These are phyloP conservation scores for Teratosphaeria gauchensis DNA, from an alignment of 2,329 filamentous ascomycete genomes.

Conservation along the genomic window DNA sequence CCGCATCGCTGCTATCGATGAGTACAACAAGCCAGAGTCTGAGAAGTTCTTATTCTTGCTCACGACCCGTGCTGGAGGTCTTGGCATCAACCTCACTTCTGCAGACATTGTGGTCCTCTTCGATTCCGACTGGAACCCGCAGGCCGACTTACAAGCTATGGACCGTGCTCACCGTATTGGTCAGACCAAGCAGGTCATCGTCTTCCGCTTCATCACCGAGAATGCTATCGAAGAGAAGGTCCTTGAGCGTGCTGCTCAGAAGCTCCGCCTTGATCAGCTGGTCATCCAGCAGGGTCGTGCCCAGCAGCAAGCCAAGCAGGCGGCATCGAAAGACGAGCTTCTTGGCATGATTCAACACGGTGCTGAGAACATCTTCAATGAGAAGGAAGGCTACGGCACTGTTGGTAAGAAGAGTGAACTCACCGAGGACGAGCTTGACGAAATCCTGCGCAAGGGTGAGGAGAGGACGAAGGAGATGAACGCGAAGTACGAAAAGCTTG, in stretches of 20 bases:
- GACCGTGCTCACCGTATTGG: constrained; percentile 97
- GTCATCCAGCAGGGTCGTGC: constrained; percentile 96
- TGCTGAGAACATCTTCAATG: constrained; percentile 78
- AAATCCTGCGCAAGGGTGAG: constrained; percentile 77
- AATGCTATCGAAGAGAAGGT: constrained; percentile 99
- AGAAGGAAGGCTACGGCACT: constrained; percentile 56
- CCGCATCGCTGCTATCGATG: constrained; percentile 92
- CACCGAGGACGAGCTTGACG: constrained; percentile 84
- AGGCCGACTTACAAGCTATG: constrained; percentile 97
- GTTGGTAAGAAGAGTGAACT: constrained; percentile 54
- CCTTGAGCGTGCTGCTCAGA: constrained; percentile 89
- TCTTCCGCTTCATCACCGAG: constrained; percentile 95
- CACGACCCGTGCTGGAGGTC: constrained; percentile 86
- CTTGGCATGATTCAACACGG: constrained; percentile 98
- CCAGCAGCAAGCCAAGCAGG: constrained; percentile 80
- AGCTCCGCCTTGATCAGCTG: constrained; percentile 88
- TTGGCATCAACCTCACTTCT: constrained; percentile 91
- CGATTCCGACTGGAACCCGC: constrained; percentile 98
- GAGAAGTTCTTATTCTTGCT: constrained; percentile 96
- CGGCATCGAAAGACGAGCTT: constrained; percentile 91
- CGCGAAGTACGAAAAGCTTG: constrained; percentile 90
- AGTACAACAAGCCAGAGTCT: constrained; percentile 92
- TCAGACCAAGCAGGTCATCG: constrained; percentile 94
- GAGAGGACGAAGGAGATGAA: constrained; percentile 82
- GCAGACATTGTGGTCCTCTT: constrained; percentile 95